Evolutionary conservation across 768 basidiomycete species (phyloP), one percentile per base, ranked within the genome.

Genomic region (Phylloporus rhodoxanthus): DNA sequence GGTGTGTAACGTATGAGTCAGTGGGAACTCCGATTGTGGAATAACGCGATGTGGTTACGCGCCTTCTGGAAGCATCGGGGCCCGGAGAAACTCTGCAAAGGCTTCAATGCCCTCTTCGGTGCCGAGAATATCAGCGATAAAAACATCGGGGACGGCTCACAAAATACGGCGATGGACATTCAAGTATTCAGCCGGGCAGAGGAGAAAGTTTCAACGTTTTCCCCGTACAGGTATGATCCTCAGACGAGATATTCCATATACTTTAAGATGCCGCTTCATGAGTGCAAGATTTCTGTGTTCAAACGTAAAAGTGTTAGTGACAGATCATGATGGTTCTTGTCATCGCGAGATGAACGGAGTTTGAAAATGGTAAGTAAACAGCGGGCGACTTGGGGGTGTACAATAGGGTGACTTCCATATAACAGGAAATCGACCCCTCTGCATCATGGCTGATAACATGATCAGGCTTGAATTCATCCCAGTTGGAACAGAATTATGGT

Each of bases 401-500:
- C 14, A 34, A 19, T 6, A 6, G 20, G 43, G 43, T 43, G 17
- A 14, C 11, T 29, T 40, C 2, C 4, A 38, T 40, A 39, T 23
- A 50, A 44, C 3, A 33, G 43, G 44, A 37, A 45, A 40, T 23
- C 21, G 15, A 40, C 23, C 39, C 14, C 21, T 25, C 13, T 10
- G 8, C n/a, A 3, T n/a, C 20, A 4, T 9, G 19, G 38, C 8
- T 40, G 39, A 39, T 39, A 39, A 36, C 34, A 13, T 2, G 4
- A 28, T 20, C 8, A 37, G 9, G 10, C 20, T 23, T 40, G n/a
- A n/a, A n/a, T 40, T 33, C 34, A 19, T 20, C 8, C 33, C 20
- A n/a, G 19, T 43, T 21, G 41, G 43, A 8, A 36, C 36, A 13
- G 9, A 28, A 61, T 64, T n/a, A n/a, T n/a, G n/a, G n/a, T n/a